Conservation (phyloP, 2,329 filamentous ascomycete species). For the Ophiostoma sp. region DNA sequence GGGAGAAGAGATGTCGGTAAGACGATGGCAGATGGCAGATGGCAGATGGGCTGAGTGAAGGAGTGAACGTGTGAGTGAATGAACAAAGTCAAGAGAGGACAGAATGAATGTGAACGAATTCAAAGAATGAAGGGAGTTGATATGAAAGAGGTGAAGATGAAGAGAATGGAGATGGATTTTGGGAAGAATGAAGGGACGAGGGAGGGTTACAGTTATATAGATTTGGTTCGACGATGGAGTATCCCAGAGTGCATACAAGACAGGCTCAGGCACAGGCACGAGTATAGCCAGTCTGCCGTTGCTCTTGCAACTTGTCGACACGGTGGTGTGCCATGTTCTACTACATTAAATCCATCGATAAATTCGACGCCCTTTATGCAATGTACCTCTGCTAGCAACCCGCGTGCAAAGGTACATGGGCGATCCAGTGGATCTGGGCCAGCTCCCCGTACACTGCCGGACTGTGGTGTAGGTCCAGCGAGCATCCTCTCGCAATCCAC, state of each 20-base stretch:
- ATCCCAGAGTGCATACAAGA: neutral
- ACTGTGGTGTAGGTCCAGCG: neutral
- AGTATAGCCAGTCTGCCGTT: neutral
- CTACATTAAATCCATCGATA: neutral
- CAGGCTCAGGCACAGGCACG: slow-evolving; percentile 1
- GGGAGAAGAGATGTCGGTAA: neutral
- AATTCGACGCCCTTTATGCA: neutral
- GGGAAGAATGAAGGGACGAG: slow-evolving; percentile 24
- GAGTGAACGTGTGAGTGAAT: neutral
- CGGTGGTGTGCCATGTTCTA: no score
- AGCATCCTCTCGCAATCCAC: neutral
- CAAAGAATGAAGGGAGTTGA: slow-evolving; percentile 14
- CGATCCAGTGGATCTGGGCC: slow-evolving; percentile 1
- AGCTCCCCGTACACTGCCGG: neutral
- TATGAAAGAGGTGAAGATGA: neutral
- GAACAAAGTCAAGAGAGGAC: slow-evolving; percentile 7
- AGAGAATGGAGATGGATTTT: slow-evolving; percentile 15
- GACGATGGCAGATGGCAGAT: neutral
- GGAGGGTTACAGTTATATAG: slow-evolving; percentile 20
- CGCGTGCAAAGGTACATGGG: neutral
- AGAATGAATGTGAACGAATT: slow-evolving; percentile 8
- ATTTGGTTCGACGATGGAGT: slow-evolving; percentile 3
- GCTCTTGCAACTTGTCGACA: neutral
- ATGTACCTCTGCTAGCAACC: neutral
- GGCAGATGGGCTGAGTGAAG: neutral